Base-by-base conservation (phyloP, 1,284 basidiomycete species). In the Entoloma clypeatum region DNA sequence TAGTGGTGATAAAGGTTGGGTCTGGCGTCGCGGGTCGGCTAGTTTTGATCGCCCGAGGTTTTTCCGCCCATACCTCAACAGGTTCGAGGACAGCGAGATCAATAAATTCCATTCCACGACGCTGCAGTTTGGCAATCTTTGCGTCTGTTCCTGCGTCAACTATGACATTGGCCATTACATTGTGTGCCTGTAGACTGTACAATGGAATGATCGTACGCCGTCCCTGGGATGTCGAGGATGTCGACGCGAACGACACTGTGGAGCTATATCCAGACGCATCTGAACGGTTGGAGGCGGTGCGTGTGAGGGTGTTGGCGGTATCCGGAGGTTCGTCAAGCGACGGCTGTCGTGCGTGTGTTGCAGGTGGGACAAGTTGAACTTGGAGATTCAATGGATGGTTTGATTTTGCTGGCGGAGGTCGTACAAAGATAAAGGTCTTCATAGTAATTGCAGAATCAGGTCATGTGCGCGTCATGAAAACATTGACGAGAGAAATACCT, bases 61-160 rank as follows among this genome's bases (percentile, higher is more conserved):
- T 47, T 25, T 56, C 63, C 11, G 62, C 63, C 78, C 83, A 88
- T 1, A 92, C 77, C 58, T 94, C 90, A n/a, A 88, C 68, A 1
- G 87, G 83, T 57, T 93, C 92, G 6, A 92, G 69, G 8, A 84
- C 58, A 2, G 84, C 88, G 3, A 92, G 72, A 22, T 82, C 83
- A 25, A 86, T 72, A 19, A 94, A 69, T 58, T 94, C 92, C n/a
- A 92, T 68, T 0, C 88, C 86, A 10, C 87, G 81, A 55, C 84
- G 91, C 49, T 77, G 71, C 59, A 96, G 96, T 57, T 86, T 92
- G 11, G 94, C 93, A 8, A 99, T 85, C 61, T 90, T 92, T 21
- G 89, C 89, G 51, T 98, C 95, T 0, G 95, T 99, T 3, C 92
- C 93, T 0, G 91, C 91, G 56, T 94, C 92, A 22, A 91, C 81